Percentiles rank a stretch among this genome's conserved stretches.
phyloP scores from a whole-genome alignment of 23 red algal genomes.

The Pyropia haitanensis region DNA sequence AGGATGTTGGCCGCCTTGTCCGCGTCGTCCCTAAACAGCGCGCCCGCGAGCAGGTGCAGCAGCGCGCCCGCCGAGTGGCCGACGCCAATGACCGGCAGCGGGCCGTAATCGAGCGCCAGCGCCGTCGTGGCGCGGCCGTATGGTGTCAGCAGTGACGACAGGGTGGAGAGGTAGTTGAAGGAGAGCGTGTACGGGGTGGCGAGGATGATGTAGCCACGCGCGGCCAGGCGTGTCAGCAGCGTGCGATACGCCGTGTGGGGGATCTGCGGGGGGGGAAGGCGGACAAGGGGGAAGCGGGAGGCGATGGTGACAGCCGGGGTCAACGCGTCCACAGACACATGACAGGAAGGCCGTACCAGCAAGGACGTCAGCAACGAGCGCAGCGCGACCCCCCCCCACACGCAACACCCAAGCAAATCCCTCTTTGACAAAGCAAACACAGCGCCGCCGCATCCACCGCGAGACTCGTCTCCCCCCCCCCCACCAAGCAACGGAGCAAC shows the following conservation, averaged over 20 bases:
- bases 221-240: slow-evolving; percentile 31
- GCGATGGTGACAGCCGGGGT: no score
- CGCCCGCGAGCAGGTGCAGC: slow-evolving; percentile 32
- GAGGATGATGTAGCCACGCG: slow-evolving; percentile 55
- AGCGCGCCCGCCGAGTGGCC: slow-evolving; percentile 57
- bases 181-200: slow-evolving; percentile 50
- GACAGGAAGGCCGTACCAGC: no score
- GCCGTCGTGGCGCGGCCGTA: slow-evolving; percentile 37
- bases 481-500: no score
- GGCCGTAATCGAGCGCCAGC: slow-evolving; percentile 52
- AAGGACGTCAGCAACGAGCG: no score
- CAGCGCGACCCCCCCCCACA: no score
- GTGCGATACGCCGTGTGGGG: slow-evolving; percentile 58
- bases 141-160: slow-evolving; percentile 13
- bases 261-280: no score
- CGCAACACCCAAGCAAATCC: no score
- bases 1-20: slow-evolving; percentile 43
- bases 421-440: no score
- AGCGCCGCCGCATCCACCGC: no score
- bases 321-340: no score
- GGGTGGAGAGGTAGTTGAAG: slow-evolving; percentile 43
- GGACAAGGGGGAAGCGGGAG: no score
- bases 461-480: no score
- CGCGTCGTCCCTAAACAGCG: slow-evolving; percentile 38
- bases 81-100: slow-evolving; percentile 70